Evolutionary conservation across 2,329 filamentous ascomycete genomes (phyloP), one percentile per base, ranked within the genome.

Genomic region (Hawksworthiomyces lignivorus): DNA sequence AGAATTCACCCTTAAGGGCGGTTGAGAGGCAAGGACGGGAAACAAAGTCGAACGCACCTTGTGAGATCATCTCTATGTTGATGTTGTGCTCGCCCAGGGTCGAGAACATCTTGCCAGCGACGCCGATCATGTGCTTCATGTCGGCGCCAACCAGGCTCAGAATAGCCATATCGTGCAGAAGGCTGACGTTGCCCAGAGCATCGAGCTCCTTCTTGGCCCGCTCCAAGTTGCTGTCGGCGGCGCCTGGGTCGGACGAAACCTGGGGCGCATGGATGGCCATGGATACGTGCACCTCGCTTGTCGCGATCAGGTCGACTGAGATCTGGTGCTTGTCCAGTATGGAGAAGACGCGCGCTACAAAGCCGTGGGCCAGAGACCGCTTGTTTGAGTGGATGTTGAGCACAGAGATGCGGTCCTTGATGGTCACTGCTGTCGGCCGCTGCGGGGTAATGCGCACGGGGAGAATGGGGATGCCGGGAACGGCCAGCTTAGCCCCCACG

Each of bases 1-100:
- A n/a, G n/a, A n/a, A n/a, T n/a, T n/a, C n/a, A n/a, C n/a, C n/a
- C n/a, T n/a, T n/a, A n/a, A n/a, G n/a, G n/a, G n/a, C n/a, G n/a
- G n/a, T n/a, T n/a, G n/a, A n/a, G n/a, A 6, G 12, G 19, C 35
- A n/a, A 30, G 6, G 24, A 17, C 5, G 12, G 29, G n/a, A 5
- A 36, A 24, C 28, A 34, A 10, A 19, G 7, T 15, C 26, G 19
- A 24, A 56, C 71, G 56, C 72, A 90, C 92, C 92, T 68, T 98
- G 92, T 19, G 87, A 95, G 52, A 98, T 98, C 92, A 98, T 98
- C 67, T 98, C 92, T 53, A 98, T 87, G 61, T 98, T 98, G 58
- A 98, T 82, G 54, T 86, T 85, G 60, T 95, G 84, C 59, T 96
- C 86, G 32, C 92, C 92, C 15, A 98, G 70, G 2, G 89, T 94